Percentiles rank a stretch among this genome's conserved stretches.
Conservation (phyloP, 345 rosid genomes). For the Hibiscus syriacus region DNA sequence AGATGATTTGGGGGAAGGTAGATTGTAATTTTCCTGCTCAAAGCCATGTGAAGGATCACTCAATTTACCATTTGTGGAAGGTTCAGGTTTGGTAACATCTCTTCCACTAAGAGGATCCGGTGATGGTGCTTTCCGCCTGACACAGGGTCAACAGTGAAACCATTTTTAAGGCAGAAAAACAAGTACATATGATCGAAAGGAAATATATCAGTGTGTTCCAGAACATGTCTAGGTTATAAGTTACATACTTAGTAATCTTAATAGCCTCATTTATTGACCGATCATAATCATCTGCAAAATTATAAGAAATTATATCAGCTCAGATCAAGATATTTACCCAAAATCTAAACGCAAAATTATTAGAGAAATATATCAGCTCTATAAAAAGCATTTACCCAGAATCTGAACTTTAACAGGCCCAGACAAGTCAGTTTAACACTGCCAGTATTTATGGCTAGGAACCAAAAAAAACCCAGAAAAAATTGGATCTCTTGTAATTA, state of each 20-base stretch:
- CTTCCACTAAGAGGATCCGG: conserved; percentile 68
- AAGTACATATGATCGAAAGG: background rate
- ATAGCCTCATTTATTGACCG: conserved; percentile 97
- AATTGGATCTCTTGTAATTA: background rate
- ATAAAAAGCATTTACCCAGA: background rate
- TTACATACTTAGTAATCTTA: conserved; percentile 63
- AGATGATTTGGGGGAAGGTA: conserved; percentile 51
- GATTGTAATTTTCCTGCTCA: conserved; percentile 39
- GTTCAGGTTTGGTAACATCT: conserved; percentile 64
- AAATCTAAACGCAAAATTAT: background rate
- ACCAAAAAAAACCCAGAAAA: no score
- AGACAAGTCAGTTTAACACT: background rate
- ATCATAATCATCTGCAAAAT: conserved; percentile 94
- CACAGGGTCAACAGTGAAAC: conserved; percentile 11
- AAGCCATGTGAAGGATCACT: conserved; percentile 38
- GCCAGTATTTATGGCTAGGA: background rate
- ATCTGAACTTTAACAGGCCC: background rate
- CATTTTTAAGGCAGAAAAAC: background rate
- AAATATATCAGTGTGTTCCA: background rate
- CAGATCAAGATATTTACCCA: background rate
- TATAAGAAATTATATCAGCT: conserved; percentile 2
- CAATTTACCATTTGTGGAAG: conserved; percentile 63
- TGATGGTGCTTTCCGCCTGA: conserved; percentile 77
- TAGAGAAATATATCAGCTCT: background rate
- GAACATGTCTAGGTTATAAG: background rate